A percentile compares a stretch with the other conserved stretches of the same genome.
Conservation (phyloP, 805 yeast genomes). For the Jamesozyma piceae region DNA sequence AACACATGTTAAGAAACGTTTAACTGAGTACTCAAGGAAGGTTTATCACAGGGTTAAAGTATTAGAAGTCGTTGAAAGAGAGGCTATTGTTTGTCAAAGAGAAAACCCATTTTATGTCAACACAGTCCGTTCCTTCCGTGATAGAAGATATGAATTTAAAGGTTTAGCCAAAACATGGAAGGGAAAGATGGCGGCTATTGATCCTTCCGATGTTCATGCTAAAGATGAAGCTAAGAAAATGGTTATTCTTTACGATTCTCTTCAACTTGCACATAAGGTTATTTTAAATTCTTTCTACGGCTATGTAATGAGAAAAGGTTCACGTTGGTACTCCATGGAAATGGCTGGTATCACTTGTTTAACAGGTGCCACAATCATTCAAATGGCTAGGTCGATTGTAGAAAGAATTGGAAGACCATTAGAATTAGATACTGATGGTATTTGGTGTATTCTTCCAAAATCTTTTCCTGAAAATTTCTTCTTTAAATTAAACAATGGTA, state of each 20-base stretch:
- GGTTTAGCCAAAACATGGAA: slow-evolving; percentile 92
- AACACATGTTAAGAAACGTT: slow-evolving; percentile 57
- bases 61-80: slow-evolving; percentile 77
- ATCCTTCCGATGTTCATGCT: slow-evolving; percentile 45
- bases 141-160: slow-evolving; percentile 91
- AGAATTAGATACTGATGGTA: slow-evolving; percentile 97
- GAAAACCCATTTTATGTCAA: slow-evolving; percentile 95
- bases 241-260: slow-evolving; percentile 87
- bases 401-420: slow-evolving; percentile 91
- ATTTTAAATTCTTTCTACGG: slow-evolving; percentile 95
- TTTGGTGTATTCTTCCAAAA: slow-evolving; percentile 94
- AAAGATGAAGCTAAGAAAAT: slow-evolving; percentile 88
- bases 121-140: slow-evolving; percentile 90
- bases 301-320: slow-evolving; percentile 97
- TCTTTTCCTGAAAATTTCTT: slow-evolving; percentile 85
- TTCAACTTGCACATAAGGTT: slow-evolving; percentile 94
- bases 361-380: slow-evolving; percentile 96
- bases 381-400: slow-evolving; percentile 87
- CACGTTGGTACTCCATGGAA: slow-evolving; percentile 98
- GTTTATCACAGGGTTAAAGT: slow-evolving; percentile 74
- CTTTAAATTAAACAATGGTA: slow-evolving; percentile 67
- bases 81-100: slow-evolving; percentile 91
- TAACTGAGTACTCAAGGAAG: slow-evolving; percentile 76
- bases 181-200: slow-evolving; percentile 54
- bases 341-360: slow-evolving; percentile 99